Percentiles rank a stretch among this genome's conserved stretches.
Evolutionary conservation across 2,329 filamentous ascomycete species (phyloP).

Genomic region (Teratosphaeria epicoccoides): DNA sequence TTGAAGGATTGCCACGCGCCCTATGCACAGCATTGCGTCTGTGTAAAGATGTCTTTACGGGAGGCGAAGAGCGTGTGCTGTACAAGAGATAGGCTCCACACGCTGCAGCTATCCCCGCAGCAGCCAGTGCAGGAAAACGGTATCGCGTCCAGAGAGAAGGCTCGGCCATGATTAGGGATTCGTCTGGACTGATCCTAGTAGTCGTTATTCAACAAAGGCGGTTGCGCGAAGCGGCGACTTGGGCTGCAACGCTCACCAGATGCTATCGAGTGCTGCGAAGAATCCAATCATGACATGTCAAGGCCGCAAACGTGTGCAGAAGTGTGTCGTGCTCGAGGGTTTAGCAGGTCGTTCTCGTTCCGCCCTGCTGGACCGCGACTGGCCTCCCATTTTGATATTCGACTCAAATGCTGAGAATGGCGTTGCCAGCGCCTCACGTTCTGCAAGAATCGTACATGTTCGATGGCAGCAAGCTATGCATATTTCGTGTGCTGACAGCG

Average conservation of each 20-base stretch:
- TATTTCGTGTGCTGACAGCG: neutral
- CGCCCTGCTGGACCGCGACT: neutral
- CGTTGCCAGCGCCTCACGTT: neutral
- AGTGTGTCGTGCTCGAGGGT: neutral
- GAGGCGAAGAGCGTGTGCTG: slow-evolving; percentile 23
- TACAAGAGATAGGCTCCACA: slow-evolving; percentile 52
- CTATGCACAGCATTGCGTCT: slow-evolving; percentile 59
- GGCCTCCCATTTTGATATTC: neutral
- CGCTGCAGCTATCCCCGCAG: slow-evolving; percentile 47
- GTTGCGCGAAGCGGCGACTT: neutral
- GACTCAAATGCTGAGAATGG: neutral
- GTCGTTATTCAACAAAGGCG: neutral
- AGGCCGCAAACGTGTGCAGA: neutral
- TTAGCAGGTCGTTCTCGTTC: neutral
- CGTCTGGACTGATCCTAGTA: neutral
- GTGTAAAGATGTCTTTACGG: slow-evolving; percentile 35
- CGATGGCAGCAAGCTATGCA: neutral
- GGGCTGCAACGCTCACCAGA: neutral
- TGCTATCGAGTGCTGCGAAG: neutral
- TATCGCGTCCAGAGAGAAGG: neutral
- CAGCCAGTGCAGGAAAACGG: slow-evolving; percentile 42
- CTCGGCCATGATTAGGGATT: slow-evolving; percentile 1
- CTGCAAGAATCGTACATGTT: no score
- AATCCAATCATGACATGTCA: neutral
- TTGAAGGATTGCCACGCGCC: slow-evolving; percentile 3